These are phyloP conservation scores for Allium fistulosum DNA, from an alignment of 106 monocot species.

Conservation along the genomic window DNA sequence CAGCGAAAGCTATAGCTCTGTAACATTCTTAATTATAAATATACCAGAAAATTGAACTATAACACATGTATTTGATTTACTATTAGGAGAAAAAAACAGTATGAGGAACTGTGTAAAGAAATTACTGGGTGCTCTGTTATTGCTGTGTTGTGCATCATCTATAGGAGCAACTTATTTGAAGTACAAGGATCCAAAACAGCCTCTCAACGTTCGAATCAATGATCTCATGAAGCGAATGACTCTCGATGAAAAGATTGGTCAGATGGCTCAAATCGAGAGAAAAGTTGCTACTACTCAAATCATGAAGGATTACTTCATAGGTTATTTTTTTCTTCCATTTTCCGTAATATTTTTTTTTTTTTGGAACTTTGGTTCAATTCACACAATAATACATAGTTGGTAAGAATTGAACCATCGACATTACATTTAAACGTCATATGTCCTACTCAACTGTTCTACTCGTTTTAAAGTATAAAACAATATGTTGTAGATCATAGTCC, in stretches of 20 bases:
- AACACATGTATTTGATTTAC: too few species aligned
- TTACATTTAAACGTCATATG: too few species aligned
- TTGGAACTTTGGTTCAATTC: too few species aligned
- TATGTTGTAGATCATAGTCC: too few species aligned
- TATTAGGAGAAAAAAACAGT: too few species aligned
- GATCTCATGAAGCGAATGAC: slow-evolving; percentile 59
- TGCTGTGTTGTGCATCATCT: not conserved
- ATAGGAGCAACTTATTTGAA: slow-evolving; percentile 21
- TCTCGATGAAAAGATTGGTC: slow-evolving; percentile 67
- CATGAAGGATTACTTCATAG: slow-evolving; percentile 48
- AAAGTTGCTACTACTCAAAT: slow-evolving; percentile 28
- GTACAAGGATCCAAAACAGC: slow-evolving; percentile 59
- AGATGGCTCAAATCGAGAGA: slow-evolving; percentile 68
- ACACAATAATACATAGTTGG: not conserved
- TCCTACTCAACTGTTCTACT: too few species aligned
- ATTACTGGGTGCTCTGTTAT: slow-evolving; percentile 4
- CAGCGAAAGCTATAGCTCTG: too few species aligned
- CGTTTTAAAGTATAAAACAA: too few species aligned
- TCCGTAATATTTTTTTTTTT: not conserved
- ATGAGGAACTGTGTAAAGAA: too few species aligned
- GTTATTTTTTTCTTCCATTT: slow-evolving; percentile 8
- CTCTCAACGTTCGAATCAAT: slow-evolving; percentile 27
- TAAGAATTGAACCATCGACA: not conserved
- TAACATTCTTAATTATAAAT: too few species aligned
- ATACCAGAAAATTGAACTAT: too few species aligned